Evolutionary conservation across 768 basidiomycete genomes (phyloP), one percentile per base, ranked within the genome.

Genomic region (Tricholoma hemisulphureum): DNA sequence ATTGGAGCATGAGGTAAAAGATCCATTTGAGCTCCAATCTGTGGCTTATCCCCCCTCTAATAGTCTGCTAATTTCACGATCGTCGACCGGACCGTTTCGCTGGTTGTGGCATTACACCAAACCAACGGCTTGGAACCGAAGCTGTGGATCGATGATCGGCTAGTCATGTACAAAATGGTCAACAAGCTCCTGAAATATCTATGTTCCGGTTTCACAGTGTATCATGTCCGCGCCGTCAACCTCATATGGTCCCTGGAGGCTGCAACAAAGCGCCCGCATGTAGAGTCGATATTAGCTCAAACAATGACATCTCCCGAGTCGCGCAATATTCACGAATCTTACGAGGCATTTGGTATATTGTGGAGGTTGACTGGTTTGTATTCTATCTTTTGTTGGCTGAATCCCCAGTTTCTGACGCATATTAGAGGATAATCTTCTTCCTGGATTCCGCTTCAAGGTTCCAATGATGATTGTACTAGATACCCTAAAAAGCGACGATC

Each of bases 381-480:
- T 14, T 50, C 13, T 48, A 23, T 8, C 14, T 26, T 8, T 14
- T 34, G 50, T 43, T 32, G n/a, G 14, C n/a, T 24, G 28, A n/a
- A 21, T 9, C 21, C 4, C 26, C 13, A 43, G n/a, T n/a, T 14
- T 20, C 21, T 58, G 43, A 56, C 58, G 57, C 29, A 39, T 57
- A 21, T 24, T 18, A 93, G 95, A 96, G 69, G 96, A 98, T 62
- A 80, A 80, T 55, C 72, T 85, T 45, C 73, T 89, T 1, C 95
- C 95, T 32, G 94, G 95, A 0, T 89, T 92, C 66, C 78, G 80
- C 23, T 86, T 98, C 67, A 88, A 88, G 65, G 79, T 88, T 1
- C 96, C 96, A 0, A 81, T 98, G 83, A 88, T 94, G 81, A 84
- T 87, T 43, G 86, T 96, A 28, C 73, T 98, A 51, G 94, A 96